Percentiles rank a stretch among this genome's conserved stretches.
Conservation (phyloP, 306 rosid genomes). For the Castanea crenata region DNA sequence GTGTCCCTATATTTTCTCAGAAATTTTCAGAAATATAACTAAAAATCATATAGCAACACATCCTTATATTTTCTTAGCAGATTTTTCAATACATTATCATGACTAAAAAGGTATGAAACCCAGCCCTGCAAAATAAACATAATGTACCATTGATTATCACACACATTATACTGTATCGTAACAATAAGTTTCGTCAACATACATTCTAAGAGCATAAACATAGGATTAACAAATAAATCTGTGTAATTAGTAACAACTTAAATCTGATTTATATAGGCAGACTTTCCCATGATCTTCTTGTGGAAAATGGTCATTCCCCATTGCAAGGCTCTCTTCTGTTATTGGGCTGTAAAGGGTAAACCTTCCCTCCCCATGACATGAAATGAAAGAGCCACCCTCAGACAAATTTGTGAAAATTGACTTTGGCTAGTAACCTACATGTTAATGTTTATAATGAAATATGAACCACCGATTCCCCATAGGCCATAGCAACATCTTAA, state of each 20-base stretch:
- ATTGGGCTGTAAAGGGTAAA: conserved; percentile 17
- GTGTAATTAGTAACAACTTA: neutral
- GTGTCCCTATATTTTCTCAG: no score
- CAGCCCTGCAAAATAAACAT: conserved; percentile 4
- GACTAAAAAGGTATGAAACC: neutral
- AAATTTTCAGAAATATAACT: no score
- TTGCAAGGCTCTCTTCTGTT: conserved; percentile 1
- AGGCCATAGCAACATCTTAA: neutral
- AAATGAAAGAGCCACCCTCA: neutral
- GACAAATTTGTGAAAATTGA: neutral
- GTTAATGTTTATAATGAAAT: neutral
- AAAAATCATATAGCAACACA: no score
- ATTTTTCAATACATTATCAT: neutral
- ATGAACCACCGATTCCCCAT: conserved; percentile 22
- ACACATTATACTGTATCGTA: neutral
- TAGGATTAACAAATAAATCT: neutral
- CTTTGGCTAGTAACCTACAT: conserved; percentile 32
- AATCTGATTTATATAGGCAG: conserved; percentile 20
- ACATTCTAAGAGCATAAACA: neutral
- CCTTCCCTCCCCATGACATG: conserved; percentile 28
- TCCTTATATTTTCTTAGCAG: no score
- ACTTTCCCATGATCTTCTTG: conserved; percentile 8
- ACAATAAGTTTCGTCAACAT: conserved; percentile 3
- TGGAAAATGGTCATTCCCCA: conserved; percentile 31
- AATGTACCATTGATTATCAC: neutral